A percentile compares a stretch with the other conserved stretches of the same genome.
Evolutionary conservation across 208 protist species (phyloP).

Genomic region (Tritrichomonas musculus): DNA sequence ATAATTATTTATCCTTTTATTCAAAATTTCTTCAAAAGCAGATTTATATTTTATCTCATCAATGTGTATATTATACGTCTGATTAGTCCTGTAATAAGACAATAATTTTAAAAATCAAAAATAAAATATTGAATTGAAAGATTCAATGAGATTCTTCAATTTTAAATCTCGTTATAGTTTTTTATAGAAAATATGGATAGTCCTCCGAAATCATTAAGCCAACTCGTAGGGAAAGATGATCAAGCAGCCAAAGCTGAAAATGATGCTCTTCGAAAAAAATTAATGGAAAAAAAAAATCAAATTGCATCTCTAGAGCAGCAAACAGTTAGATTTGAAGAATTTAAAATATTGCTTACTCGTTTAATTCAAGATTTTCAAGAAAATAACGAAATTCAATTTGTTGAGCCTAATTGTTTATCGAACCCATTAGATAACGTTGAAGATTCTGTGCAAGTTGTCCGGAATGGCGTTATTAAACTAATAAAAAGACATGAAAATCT

Average conservation of each 20-base stretch:
- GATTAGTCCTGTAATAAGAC: too few species aligned
- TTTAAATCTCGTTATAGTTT: too few species aligned
- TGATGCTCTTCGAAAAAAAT: not conserved
- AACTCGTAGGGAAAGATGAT: too few species aligned
- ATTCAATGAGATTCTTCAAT: too few species aligned
- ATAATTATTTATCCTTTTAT: too few species aligned
- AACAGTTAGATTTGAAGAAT: not conserved
- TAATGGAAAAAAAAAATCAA: not conserved
- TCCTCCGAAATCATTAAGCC: too few species aligned
- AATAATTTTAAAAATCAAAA: too few species aligned
- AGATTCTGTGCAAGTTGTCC: not conserved
- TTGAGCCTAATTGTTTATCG: not conserved
- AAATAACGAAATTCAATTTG: not conserved
- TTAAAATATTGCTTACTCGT: not conserved
- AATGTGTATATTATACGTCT: too few species aligned
- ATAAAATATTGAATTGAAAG: too few species aligned
- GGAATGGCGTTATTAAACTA: not conserved
- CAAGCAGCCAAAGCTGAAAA: not conserved
- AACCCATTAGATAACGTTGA: not conserved
- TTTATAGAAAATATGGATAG: too few species aligned
- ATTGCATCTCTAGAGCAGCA: not conserved
- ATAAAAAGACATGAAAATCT: not conserved
- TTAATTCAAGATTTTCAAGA: conserved; percentile 15
- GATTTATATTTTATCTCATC: too few species aligned
- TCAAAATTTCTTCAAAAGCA: too few species aligned